These are phyloP conservation scores for Coemansia sp. DNA, from an alignment of 192 early-diverging fungal genomes.

Conservation along the genomic window DNA sequence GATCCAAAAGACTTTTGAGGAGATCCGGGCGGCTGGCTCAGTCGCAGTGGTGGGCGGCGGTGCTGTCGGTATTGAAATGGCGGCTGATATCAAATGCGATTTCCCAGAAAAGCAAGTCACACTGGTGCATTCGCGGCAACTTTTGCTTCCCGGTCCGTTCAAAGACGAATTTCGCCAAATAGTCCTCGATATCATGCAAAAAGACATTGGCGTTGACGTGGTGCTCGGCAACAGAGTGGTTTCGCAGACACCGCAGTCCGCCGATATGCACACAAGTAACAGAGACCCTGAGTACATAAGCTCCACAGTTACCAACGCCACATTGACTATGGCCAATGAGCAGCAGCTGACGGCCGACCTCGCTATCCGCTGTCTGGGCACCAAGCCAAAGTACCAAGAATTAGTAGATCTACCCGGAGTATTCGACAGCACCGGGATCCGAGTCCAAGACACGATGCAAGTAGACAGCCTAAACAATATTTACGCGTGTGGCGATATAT, in stretches of 20 bases:
- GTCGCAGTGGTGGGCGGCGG: slow-evolving; percentile 71
- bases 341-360: slow-evolving; percentile 15
- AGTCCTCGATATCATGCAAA: slow-evolving; percentile 22
- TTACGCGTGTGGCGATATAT: slow-evolving; percentile 75
- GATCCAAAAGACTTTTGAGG: slow-evolving; percentile 10
- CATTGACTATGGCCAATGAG: slow-evolving; percentile 21
- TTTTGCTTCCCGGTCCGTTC: slow-evolving; percentile 36
- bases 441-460: slow-evolving; percentile 70
- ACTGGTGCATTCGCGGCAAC: slow-evolving; percentile 37
- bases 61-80: slow-evolving; percentile 75
- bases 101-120: slow-evolving; percentile 42
- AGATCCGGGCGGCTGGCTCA: slow-evolving; percentile 56
- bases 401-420: slow-evolving; percentile 13
- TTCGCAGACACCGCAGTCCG: slow-evolving; percentile 17
- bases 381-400: neutral
- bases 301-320: slow-evolving; percentile 3
- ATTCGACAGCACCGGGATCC: slow-evolving; percentile 24
- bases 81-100: slow-evolving; percentile 61
- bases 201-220: slow-evolving; percentile 33
- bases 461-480: slow-evolving; percentile 63
- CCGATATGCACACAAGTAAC: slow-evolving; percentile 14
- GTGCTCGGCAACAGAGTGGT: slow-evolving; percentile 32
- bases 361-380: slow-evolving; percentile 37
- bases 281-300: slow-evolving; percentile 6
- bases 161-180: slow-evolving; percentile 24